These are phyloP conservation scores for Oidiodendron maius DNA, from an alignment of 495 filamentous ascomycete species.

Conservation along the genomic window DNA sequence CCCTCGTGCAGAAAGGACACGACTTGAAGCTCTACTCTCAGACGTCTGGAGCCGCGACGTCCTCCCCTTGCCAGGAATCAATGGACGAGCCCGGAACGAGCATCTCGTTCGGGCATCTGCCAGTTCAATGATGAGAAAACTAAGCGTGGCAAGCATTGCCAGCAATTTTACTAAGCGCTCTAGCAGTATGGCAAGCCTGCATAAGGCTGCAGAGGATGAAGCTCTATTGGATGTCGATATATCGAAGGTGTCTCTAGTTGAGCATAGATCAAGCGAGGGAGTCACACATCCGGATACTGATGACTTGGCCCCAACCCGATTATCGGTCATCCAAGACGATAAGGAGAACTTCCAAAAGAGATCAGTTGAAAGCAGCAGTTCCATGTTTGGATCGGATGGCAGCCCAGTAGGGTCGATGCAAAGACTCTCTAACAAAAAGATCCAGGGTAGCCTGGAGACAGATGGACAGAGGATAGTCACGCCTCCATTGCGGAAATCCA, in stretches of 20 bases:
- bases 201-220: conserved; percentile 14
- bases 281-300: conserved; percentile 3
- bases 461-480: conserved; percentile 21
- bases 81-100: conserved; percentile 53
- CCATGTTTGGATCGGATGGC: neutral
- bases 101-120: conserved; percentile 62
- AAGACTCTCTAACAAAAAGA: conserved; percentile 12
- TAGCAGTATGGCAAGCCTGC: conserved; percentile 39
- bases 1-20: conserved; percentile 66
- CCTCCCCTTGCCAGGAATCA: conserved; percentile 84
- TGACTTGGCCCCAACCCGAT: conserved; percentile 5
- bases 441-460: conserved; percentile 13
- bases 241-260: neutral
- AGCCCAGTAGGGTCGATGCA: conserved; percentile 12
- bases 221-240: conserved; percentile 3
- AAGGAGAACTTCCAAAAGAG: conserved; percentile 10
- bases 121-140: conserved; percentile 74
- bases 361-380: conserved; percentile 9
- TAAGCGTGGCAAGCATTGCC: conserved; percentile 68
- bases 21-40: conserved; percentile 65
- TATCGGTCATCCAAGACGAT: conserved; percentile 19
- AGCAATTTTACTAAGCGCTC: conserved; percentile 59
- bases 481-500: conserved; percentile 21
- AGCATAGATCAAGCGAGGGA: conserved; percentile 1
- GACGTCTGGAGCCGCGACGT: conserved; percentile 83